These are phyloP conservation scores for Suillus tomentosus DNA, from an alignment of 768 basidiomycete genomes.

Conservation along the genomic window DNA sequence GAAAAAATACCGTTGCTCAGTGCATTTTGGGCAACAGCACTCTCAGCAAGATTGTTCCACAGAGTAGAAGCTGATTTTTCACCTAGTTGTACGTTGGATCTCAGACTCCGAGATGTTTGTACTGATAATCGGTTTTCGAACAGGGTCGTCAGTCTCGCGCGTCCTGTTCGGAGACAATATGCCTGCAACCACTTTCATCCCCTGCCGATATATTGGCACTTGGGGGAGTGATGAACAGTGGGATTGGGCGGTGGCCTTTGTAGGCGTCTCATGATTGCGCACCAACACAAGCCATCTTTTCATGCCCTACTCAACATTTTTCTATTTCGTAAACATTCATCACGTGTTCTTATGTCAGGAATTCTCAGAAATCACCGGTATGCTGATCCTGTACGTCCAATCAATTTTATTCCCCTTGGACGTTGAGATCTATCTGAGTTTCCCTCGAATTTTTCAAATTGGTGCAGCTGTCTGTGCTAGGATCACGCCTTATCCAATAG, in stretches of 20 bases:
- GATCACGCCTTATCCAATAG: too few relatives aligned
- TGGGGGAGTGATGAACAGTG: constrained; percentile 24
- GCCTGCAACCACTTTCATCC: constrained; percentile 31
- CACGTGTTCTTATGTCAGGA: too few relatives aligned
- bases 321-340: too few relatives aligned
- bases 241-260: constrained; percentile 32
- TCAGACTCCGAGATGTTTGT: neutral
- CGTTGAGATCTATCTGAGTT: too few relatives aligned
- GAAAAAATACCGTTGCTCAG: neutral
- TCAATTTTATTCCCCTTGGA: too few relatives aligned
- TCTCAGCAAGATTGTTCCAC: constrained; percentile 5
- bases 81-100: neutral
- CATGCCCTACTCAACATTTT: neutral
- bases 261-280: constrained; percentile 23
- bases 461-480: too few relatives aligned
- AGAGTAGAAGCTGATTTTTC: neutral
- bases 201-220: constrained; percentile 22
- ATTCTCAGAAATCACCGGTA: too few relatives aligned
- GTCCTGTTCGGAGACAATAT: constrained; percentile 24
- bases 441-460: too few relatives aligned
- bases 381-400: too few relatives aligned
- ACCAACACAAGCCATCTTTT: neutral
- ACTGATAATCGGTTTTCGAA: neutral
- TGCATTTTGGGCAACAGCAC: neutral
- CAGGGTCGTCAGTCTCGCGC: neutral